These are phyloP conservation scores for Phytopythium sindhum DNA, from an alignment of 352 stramenopile genomes.

Conservation along the genomic window DNA sequence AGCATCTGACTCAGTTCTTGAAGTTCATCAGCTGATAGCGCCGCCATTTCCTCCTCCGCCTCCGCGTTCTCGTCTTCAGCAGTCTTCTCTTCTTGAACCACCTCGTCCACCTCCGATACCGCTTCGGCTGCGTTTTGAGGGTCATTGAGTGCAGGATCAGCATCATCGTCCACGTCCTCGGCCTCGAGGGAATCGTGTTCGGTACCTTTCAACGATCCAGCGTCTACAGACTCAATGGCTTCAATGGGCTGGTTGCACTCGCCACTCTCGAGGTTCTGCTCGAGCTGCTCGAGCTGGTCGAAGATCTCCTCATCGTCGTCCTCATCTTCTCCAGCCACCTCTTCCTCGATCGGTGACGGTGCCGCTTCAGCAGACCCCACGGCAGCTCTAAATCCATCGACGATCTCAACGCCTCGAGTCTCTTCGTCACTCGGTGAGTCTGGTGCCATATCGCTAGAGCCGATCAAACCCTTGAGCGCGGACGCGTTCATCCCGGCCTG, in stretches of 20 bases:
- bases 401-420: slow-evolving; percentile 13
- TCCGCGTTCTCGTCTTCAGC: not conserved
- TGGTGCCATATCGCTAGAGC: slow-evolving; percentile 8
- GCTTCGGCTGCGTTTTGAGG: not conserved
- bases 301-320: not conserved
- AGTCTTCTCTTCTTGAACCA: not conserved
- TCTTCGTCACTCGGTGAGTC: not conserved
- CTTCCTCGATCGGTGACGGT: slow-evolving; percentile 10
- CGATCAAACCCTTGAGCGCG: slow-evolving; percentile 36
- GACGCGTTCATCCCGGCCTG: slow-evolving; percentile 50
- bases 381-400: slow-evolving; percentile 4
- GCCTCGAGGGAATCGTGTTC: slow-evolving; percentile 6
- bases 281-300: slow-evolving; percentile 8
- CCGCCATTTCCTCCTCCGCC: not conserved
- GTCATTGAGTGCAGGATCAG: slow-evolving; percentile 4
- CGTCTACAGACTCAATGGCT: slow-evolving; percentile 21
- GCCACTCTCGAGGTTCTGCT: slow-evolving; percentile 9
- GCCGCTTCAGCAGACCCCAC: slow-evolving; percentile 1
- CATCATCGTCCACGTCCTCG: slow-evolving; percentile 2
- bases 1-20: not conserved
- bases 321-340: slow-evolving; percentile 11
- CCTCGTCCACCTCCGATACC: not conserved
- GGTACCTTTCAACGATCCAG: slow-evolving; percentile 21
- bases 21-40: not conserved
- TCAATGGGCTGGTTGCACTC: slow-evolving; percentile 9